Conservation (phyloP, 2,329 filamentous ascomycete genomes). For the Aspergillus transmontanensis region DNA sequence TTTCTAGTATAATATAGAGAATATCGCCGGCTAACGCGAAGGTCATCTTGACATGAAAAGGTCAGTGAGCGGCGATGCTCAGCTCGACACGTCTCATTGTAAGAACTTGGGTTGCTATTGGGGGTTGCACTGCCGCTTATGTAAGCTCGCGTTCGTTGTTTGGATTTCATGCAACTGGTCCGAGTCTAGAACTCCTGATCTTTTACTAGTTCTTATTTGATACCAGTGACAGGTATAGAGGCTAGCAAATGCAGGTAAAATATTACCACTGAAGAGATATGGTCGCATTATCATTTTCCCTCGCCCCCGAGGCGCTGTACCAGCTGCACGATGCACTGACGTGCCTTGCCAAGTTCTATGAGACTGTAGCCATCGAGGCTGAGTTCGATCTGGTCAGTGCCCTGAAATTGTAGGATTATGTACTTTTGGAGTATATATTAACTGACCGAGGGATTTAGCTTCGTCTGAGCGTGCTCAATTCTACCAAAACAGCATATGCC, state of each 20-base stretch:
- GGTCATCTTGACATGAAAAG: slow-evolving; percentile 18
- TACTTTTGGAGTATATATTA: background rate
- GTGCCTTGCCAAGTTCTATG: slow-evolving; percentile 66
- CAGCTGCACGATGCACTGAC: slow-evolving; percentile 61
- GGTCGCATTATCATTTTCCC: slow-evolving; percentile 52
- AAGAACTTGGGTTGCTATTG: too few species aligned
- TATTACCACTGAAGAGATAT: slow-evolving; percentile 14
- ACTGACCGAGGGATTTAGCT: slow-evolving; percentile 47
- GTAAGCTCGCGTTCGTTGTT: slow-evolving; percentile 17
- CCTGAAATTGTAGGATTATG: background rate
- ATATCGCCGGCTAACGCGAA: slow-evolving; percentile 26
- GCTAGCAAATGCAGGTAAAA: background rate
- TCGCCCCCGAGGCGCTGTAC: slow-evolving; percentile 58
- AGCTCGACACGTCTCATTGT: background rate
- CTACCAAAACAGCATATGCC: slow-evolving; percentile 65
- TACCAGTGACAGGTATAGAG: too few species aligned
- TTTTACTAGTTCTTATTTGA: background rate
- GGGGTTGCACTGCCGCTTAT: background rate
- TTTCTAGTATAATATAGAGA: slow-evolving; percentile 30
- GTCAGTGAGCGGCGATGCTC: background rate
- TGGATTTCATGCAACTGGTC: background rate
- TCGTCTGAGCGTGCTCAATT: slow-evolving; percentile 63
- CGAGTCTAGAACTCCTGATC: background rate
- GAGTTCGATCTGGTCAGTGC: slow-evolving; percentile 56
- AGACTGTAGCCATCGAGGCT: slow-evolving; percentile 64